Evolutionary conservation across 805 yeast species (phyloP), one percentile per base, ranked within the genome.

Genomic region (Starmerella tilneyi): DNA sequence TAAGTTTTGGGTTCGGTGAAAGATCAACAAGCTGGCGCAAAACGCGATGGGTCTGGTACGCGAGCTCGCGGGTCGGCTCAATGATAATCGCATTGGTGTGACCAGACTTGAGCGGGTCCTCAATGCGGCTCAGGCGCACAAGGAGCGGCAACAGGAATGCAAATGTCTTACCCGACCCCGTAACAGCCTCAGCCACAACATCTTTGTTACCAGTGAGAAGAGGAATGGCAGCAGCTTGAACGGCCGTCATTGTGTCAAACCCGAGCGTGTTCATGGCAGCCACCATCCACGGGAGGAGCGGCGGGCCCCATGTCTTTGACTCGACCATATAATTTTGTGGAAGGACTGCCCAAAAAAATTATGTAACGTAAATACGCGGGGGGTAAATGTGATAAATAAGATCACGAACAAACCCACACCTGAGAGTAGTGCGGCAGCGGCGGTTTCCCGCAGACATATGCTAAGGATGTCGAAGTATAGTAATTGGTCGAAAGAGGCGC

Each of bases 151-250:
- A 71, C 4, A 79, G 76, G 66, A 83, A 92, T 3, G 96, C 81
- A n/a, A 88, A 62, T 0, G 98, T 92, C 61, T 92, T 92, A n/a
- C 98, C 98, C 0, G 96, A 86, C 0, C 98, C 98, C 0, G 98
- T 92, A 1, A 85, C 95, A 0, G 96, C 94, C 60, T 92, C 96
- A 1, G 86, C 97, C 8, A 92, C 92, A 3, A 92, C 96, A 64
- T 92, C 98, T 58, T 89, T 89, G 59, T 86, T 82, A 16, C 78
- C 78, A 19, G 80, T 64, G 52, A 92, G 74, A 48, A 88, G 66
- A 0, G 98, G 98, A 41, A 92, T 82, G 0, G 94, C 79, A 0
- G 96, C 76, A 0, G 98, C 97, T 60, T 92, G 98, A 0, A 92
- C 98, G 0, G 98, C 95, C 0, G 98, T 92, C 96, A 89, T 85